Conservation (phyloP, 2,329 filamentous ascomycete genomes). For the Beauveria sp. region DNA sequence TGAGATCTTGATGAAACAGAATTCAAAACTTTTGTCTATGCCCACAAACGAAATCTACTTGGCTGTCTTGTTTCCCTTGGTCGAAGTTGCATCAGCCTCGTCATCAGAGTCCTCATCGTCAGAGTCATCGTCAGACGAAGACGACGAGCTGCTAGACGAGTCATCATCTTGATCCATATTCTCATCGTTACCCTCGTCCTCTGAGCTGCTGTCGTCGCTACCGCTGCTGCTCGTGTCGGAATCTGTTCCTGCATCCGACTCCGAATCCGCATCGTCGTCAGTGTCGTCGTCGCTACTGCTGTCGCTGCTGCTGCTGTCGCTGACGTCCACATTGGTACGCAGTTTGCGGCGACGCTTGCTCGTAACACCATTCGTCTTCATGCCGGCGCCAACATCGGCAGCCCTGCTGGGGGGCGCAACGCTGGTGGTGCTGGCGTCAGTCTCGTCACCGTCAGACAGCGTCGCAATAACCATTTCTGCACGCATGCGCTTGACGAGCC, state of each 20-base stretch:
- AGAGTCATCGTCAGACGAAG: conserved; percentile 28
- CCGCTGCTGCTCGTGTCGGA: conserved; percentile 10
- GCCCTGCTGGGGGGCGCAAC: not conserved
- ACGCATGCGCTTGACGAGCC: conserved; percentile 55
- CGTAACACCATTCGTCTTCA: conserved; percentile 38
- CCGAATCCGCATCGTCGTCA: conserved; percentile 29
- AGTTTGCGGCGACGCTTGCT: conserved; percentile 46
- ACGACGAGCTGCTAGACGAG: conserved; percentile 35
- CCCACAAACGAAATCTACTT: conserved; percentile 6
- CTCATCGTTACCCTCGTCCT: conserved; percentile 12
- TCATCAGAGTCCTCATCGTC: conserved; percentile 28
- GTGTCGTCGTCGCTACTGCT: conserved; percentile 30
- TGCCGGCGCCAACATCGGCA: conserved; percentile 22
- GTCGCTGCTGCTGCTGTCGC: conserved; percentile 27
- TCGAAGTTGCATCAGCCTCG: conserved; percentile 11
- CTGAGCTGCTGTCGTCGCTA: conserved; percentile 7
- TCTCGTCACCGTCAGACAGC: conserved; percentile 42
- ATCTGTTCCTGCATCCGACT: conserved; percentile 17
- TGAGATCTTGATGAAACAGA: not conserved
- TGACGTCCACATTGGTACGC: conserved; percentile 38
- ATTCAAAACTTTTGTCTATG: conserved; percentile 2
- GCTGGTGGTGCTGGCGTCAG: conserved; percentile 23
- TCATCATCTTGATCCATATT: conserved; percentile 18
- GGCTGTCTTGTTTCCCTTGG: conserved; percentile 5
- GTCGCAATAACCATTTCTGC: conserved; percentile 50